Percentiles rank a stretch among this genome's conserved stretches.
These are phyloP conservation scores for Amanita inopinata DNA, from an alignment of 768 basidiomycete species.

Conservation along the genomic window DNA sequence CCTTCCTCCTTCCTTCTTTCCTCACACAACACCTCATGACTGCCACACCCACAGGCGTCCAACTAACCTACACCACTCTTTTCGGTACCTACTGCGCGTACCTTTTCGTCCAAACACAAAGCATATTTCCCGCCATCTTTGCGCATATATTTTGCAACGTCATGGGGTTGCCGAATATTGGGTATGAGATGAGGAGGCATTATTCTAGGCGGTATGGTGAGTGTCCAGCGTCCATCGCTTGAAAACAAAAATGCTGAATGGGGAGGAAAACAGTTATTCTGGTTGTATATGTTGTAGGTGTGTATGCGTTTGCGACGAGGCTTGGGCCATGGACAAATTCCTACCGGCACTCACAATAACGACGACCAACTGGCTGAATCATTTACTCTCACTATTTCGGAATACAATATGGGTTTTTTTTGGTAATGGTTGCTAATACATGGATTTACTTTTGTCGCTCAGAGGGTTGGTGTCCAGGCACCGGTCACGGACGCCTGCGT, in stretches of 20 bases:
- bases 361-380: no score
- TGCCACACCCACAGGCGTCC: constrained; percentile 50
- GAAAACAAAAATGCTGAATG: no score
- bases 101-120: constrained; percentile 80
- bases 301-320: no score
- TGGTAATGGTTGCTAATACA: no score
- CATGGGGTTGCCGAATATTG: constrained; percentile 80
- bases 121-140: constrained; percentile 64
- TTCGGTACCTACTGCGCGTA: constrained; percentile 87
- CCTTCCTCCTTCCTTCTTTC: neutral
- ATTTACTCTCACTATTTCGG: no score
- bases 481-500: no score
- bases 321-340: no score
- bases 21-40: neutral
- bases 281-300: neutral
- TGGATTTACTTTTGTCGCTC: no score
- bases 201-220: constrained; percentile 42
- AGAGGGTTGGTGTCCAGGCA: no score
- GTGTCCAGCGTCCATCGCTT: constrained; percentile 21
- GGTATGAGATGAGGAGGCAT: constrained; percentile 42
- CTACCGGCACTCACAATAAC: no score
- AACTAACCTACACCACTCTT: constrained; percentile 82
- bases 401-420: no score
- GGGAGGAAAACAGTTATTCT: no score
- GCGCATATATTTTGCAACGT: constrained; percentile 91